Conservation (phyloP, 1,284 basidiomycete species). For the Ceratobasidium papillatum region DNA sequence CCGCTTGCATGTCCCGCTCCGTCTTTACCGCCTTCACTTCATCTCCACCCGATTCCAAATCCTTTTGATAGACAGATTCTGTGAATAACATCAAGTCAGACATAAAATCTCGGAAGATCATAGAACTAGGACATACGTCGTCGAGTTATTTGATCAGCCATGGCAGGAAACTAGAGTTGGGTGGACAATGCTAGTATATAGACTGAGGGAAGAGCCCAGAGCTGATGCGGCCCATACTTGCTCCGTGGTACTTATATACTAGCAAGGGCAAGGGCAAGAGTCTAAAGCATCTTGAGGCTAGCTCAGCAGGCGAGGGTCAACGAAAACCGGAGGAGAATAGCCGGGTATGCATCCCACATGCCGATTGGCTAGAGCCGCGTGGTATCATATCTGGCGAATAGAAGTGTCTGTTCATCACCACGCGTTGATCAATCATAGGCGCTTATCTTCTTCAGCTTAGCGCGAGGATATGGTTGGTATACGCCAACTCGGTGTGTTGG, state of each 20-base stretch:
- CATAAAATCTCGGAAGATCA: too few species aligned
- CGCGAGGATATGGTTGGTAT: too few species aligned
- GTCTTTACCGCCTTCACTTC: not conserved
- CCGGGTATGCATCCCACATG: not conserved
- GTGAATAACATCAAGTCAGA: not conserved
- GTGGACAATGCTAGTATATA: not conserved
- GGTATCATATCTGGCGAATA: not conserved
- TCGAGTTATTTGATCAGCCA: not conserved
- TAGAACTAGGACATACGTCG: not conserved
- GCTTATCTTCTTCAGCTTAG: too few species aligned
- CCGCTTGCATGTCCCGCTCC: slow-evolving; percentile 29
- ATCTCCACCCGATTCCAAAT: not conserved
- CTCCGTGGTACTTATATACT: not conserved
- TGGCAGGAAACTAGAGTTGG: too few species aligned
- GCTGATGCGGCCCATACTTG: too few species aligned
- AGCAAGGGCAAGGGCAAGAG: not conserved
- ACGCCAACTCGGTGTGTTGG: too few species aligned
- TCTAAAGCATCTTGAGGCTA: not conserved
- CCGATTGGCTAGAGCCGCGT: slow-evolving; percentile 1
- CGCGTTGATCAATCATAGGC: not conserved
- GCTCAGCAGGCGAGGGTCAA: not conserved
- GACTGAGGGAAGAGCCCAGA: too few species aligned
- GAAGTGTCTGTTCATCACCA: not conserved
- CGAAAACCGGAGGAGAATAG: not conserved
- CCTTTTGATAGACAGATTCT: not conserved